phyloP scores from a whole-genome alignment of 2,329 filamentous ascomycete genomes.

The Exophiala spinifera region DNA sequence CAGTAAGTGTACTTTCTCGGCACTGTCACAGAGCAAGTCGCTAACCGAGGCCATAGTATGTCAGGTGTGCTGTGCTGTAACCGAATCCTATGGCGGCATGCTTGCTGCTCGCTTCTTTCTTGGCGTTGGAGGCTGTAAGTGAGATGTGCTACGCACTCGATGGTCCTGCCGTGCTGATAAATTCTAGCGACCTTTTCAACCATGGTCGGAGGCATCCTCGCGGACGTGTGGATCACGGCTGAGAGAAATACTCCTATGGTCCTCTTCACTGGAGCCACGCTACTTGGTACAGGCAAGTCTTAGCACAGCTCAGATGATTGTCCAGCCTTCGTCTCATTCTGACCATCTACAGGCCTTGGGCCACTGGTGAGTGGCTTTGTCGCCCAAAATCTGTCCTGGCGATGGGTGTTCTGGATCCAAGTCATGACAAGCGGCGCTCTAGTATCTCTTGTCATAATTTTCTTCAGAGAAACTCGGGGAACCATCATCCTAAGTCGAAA shows the following conservation, averaged over 20 bases:
- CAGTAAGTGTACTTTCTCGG: background rate
- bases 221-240: constrained; percentile 75
- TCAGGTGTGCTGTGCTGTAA: constrained; percentile 70
- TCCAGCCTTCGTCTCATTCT: background rate
- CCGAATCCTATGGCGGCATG: constrained; percentile 68
- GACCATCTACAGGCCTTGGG: constrained; percentile 52
- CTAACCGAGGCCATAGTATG: constrained; percentile 28
- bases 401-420: constrained; percentile 89
- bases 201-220: constrained; percentile 88
- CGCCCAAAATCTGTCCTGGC: constrained; percentile 65
- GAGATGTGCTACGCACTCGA: background rate
- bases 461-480: constrained; percentile 80
- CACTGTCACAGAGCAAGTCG: background rate
- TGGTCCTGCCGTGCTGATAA: background rate
- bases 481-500: constrained; percentile 76
- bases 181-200: constrained; percentile 66
- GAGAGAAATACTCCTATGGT: constrained; percentile 88
- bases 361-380: constrained; percentile 71
- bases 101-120: constrained; percentile 67
- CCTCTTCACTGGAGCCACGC: constrained; percentile 72
- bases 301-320: background rate
- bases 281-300: constrained; percentile 65
- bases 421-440: constrained; percentile 66
- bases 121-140: constrained; percentile 59
- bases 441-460: constrained; percentile 61